These are phyloP conservation scores for Rhodotorula graminis DNA, from an alignment of 768 basidiomycete species.

Conservation along the genomic window DNA sequence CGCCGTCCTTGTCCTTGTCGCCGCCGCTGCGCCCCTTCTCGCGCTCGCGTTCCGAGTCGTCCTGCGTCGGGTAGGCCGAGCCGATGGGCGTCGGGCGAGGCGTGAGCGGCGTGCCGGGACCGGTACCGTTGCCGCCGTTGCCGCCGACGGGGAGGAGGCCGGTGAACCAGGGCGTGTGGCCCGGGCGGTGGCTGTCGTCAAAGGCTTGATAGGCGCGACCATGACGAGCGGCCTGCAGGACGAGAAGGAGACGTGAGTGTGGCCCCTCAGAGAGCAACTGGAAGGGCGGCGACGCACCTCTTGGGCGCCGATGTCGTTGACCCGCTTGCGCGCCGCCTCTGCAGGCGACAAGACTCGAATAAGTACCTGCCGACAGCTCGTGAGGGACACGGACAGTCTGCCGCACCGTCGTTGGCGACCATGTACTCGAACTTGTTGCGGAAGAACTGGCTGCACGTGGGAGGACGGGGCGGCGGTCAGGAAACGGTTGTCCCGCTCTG, in stretches of 20 bases:
- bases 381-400: too few relatives aligned
- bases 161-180: background rate
- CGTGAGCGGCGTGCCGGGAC: background rate
- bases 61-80: background rate
- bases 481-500: background rate
- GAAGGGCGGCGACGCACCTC: slow-evolving; percentile 9
- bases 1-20: slow-evolving; percentile 15
- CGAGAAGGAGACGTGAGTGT: too few relatives aligned
- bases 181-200: background rate
- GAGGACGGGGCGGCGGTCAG: slow-evolving; percentile 12
- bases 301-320: slow-evolving; percentile 29
- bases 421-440: slow-evolving; percentile 59
- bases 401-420: slow-evolving; percentile 26
- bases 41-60: slow-evolving; percentile 8
- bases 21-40: background rate
- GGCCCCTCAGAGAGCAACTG: too few relatives aligned
- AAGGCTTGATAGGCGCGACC: slow-evolving; percentile 8
- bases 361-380: too few relatives aligned
- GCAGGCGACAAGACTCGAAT: too few relatives aligned
- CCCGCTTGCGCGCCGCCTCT: slow-evolving; percentile 19
- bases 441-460: slow-evolving; percentile 61
- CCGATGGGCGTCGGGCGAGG: slow-evolving; percentile 15
- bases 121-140: too few relatives aligned
- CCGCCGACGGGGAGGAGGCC: background rate
- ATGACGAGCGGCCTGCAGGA: background rate